Percentiles rank a stretch among this genome's conserved stretches.
Conservation (phyloP, 2,329 filamentous ascomycete species). For the Pseudogymnoascus sp. region DNA sequence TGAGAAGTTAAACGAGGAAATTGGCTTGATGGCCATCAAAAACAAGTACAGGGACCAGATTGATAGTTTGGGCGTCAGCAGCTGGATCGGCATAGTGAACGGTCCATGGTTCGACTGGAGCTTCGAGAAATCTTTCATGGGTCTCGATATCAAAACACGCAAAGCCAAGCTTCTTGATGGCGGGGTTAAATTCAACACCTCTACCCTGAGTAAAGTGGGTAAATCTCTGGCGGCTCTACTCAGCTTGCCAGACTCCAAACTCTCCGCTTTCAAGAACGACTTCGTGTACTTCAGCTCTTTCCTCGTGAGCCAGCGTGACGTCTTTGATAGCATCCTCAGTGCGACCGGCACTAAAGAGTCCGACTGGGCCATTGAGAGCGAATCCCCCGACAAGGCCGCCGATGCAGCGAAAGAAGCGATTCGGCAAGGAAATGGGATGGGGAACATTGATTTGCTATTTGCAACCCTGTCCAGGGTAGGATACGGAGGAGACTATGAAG, state of each 20-base stretch:
- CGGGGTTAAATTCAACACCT: constrained; percentile 35
- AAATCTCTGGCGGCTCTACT: constrained; percentile 43
- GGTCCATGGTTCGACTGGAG: constrained; percentile 47
- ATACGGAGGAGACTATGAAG: background rate
- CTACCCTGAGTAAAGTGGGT: constrained; percentile 43
- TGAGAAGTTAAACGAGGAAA: constrained; percentile 27
- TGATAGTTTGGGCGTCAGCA: constrained; percentile 29
- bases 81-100: constrained; percentile 33
- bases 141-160: constrained; percentile 39
- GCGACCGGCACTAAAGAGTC: constrained; percentile 19
- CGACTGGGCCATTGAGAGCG: constrained; percentile 20
- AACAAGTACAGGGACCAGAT: constrained; percentile 29
- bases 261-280: constrained; percentile 34
- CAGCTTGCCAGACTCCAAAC: constrained; percentile 29
- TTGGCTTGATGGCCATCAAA: constrained; percentile 14
- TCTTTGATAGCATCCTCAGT: constrained; percentile 27
- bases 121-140: constrained; percentile 33
- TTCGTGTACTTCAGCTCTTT: constrained; percentile 36
- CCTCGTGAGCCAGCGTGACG: constrained; percentile 39
- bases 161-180: constrained; percentile 42
- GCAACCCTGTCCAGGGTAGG: background rate
- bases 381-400: background rate
- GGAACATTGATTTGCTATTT: background rate
- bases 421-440: background rate
- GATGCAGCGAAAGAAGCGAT: background rate